phyloP scores from a whole-genome alignment of 306 rosid genomes.

The Styphnolobium japonicum region DNA sequence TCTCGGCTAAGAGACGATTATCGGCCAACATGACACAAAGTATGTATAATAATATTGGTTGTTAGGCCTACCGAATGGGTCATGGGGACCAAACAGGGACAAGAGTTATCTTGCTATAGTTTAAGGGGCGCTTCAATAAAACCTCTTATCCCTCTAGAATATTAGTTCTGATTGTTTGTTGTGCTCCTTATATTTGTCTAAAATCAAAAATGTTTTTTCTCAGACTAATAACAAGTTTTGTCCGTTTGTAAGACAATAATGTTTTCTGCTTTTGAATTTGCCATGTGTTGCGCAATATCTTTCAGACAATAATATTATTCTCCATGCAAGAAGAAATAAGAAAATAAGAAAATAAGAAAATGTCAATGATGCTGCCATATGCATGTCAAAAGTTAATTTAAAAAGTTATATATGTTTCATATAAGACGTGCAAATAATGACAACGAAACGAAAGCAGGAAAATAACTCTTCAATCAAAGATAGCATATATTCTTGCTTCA shows the following conservation, averaged over 20 bases:
- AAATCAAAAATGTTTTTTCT: not conserved
- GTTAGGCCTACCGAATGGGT: conserved; percentile 33
- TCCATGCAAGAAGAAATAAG: not conserved
- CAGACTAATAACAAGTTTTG: not conserved
- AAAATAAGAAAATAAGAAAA: not conserved
- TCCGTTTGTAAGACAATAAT: conserved; percentile 12
- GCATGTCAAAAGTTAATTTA: not conserved
- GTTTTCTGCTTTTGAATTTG: conserved; percentile 16
- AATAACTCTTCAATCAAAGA: conserved; percentile 26
- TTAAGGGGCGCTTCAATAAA: not conserved
- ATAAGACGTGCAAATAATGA: conserved; percentile 34
- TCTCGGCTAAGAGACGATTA: conserved; percentile 16
- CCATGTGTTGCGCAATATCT: conserved; percentile 13
- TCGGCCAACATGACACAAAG: conserved; percentile 28
- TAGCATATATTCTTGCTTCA: not conserved
- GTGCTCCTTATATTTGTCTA: not conserved
- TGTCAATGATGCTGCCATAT: conserved; percentile 7
- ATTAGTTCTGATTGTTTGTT: not conserved
- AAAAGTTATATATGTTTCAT: conserved; percentile 27
- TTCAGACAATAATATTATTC: not conserved
- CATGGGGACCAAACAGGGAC: conserved; percentile 16
- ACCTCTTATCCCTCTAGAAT: not conserved
- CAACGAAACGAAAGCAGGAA: conserved; percentile 27
- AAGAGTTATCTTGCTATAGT: not conserved
- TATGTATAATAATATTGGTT: conserved; percentile 26